A percentile compares a stretch with the other conserved stretches of the same genome.
These are phyloP conservation scores for Lindgomyces ingoldianus DNA, from an alignment of 495 filamentous ascomycete genomes.

Conservation along the genomic window DNA sequence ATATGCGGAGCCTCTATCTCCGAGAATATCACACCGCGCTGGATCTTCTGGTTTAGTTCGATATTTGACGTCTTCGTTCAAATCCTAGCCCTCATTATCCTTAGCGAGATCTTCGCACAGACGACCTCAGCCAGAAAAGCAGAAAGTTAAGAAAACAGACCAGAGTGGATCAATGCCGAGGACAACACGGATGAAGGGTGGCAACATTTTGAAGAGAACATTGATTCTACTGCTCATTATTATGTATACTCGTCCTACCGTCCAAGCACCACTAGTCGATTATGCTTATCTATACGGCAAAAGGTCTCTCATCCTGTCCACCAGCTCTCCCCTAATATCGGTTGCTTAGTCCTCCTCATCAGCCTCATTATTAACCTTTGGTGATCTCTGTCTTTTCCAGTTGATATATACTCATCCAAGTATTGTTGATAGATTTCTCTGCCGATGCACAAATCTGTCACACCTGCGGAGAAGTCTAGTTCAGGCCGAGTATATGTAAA, in stretches of 20 bases:
- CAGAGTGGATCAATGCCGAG: not conserved
- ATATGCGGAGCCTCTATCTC: not conserved
- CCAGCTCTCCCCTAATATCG: not conserved
- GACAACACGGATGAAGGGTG: not conserved
- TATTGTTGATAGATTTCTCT: too few relatives aligned
- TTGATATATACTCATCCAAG: not conserved
- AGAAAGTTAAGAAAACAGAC: not conserved
- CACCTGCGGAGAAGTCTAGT: too few relatives aligned
- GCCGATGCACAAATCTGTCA: too few relatives aligned
- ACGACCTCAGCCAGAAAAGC: not conserved
- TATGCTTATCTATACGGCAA: not conserved
- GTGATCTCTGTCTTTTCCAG: slow-evolving; percentile 1
- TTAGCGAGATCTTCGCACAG: not conserved
- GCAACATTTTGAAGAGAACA: slow-evolving; percentile 67
- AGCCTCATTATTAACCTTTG: slow-evolving; percentile 10
- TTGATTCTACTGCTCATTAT: slow-evolving; percentile 84
- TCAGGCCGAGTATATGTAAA: too few relatives aligned
- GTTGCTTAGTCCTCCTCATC: not conserved
- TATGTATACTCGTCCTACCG: slow-evolving; percentile 69
- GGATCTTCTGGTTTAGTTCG: slow-evolving; percentile 12
- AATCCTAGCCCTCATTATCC: slow-evolving; percentile 2
- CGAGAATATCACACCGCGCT: slow-evolving; percentile 2
- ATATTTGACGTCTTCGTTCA: slow-evolving; percentile 13
- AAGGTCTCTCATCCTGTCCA: slow-evolving; percentile 2
- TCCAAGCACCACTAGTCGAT: not conserved